phyloP scores from a whole-genome alignment of 805 yeast genomes.

The Saccharomycopsis fodiens region DNA sequence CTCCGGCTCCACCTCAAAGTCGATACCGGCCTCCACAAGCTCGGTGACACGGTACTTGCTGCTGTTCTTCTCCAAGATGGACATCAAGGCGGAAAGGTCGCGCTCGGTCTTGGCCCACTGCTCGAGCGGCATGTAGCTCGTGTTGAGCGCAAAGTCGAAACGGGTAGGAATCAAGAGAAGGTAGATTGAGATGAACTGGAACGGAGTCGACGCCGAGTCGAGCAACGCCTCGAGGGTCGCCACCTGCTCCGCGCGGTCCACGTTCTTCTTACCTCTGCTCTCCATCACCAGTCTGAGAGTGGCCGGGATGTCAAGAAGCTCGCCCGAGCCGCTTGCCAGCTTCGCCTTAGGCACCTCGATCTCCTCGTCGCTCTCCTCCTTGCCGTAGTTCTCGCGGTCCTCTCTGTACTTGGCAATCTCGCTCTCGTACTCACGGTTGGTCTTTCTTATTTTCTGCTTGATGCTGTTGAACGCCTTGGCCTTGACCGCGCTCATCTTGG shows the following conservation, averaged over 20 bases:
- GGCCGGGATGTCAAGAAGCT: constrained; percentile 50
- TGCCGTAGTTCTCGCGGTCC: constrained; percentile 69
- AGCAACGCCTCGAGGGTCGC: constrained; percentile 53
- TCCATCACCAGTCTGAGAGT: constrained; percentile 71
- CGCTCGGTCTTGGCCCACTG: constrained; percentile 69
- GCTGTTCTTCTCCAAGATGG: constrained; percentile 56
- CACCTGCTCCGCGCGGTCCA: constrained; percentile 76
- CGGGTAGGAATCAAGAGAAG: constrained; percentile 81
- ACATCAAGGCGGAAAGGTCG: constrained; percentile 57
- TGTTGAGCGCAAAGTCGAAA: constrained; percentile 68
- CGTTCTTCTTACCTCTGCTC: constrained; percentile 91
- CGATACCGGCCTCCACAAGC: constrained; percentile 61
- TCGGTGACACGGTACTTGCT: constrained; percentile 64
- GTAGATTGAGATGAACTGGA: constrained; percentile 71
- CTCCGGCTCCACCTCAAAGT: constrained; percentile 63
- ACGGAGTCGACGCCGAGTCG: constrained; percentile 45
- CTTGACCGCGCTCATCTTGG: constrained; percentile 71
- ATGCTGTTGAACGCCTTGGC: constrained; percentile 82
- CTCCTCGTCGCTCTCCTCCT: constrained; percentile 33
- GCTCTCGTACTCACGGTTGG: constrained; percentile 57
- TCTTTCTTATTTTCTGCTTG: constrained; percentile 82
- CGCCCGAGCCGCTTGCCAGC: constrained; percentile 28
- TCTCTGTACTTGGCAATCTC: constrained; percentile 53
- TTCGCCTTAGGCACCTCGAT: constrained; percentile 21
- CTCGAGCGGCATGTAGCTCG: constrained; percentile 64